Evolutionary conservation across 331 rosid species (phyloP).

Genomic region (Rosa hybrid): DNA sequence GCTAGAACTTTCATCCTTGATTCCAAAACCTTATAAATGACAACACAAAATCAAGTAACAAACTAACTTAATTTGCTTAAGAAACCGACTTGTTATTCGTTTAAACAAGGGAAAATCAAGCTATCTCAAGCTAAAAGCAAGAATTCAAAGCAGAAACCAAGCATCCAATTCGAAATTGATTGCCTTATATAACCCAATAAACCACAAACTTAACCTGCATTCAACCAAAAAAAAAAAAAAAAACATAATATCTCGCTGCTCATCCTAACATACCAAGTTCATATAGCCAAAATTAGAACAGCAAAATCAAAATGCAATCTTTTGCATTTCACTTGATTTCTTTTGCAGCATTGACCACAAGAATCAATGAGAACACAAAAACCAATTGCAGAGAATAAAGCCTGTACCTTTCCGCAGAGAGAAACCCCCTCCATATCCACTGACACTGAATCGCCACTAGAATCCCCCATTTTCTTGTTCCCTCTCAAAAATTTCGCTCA

Average conservation of each 20-base stretch:
- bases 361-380: neutral
- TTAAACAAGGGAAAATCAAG: neutral
- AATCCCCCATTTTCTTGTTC: constrained; percentile 52
- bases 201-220: neutral
- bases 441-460: constrained; percentile 83
- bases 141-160: neutral
- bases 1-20: neutral
- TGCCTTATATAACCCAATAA: neutral
- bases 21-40: neutral
- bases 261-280: neutral
- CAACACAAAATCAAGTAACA: neutral
- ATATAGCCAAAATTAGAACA: neutral
- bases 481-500: neutral
- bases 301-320: constrained; percentile 9
- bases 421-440: constrained; percentile 83
- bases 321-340: neutral
- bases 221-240: neutral
- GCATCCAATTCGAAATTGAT: neutral
- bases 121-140: neutral
- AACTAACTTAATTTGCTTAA: neutral
- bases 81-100: neutral
- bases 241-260: too few relatives aligned
- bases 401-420: constrained; percentile 70
- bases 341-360: neutral
- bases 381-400: constrained; percentile 31